These are phyloP conservation scores for Cucumis melo DNA, from an alignment of 306 rosid genomes.

Conservation along the genomic window DNA sequence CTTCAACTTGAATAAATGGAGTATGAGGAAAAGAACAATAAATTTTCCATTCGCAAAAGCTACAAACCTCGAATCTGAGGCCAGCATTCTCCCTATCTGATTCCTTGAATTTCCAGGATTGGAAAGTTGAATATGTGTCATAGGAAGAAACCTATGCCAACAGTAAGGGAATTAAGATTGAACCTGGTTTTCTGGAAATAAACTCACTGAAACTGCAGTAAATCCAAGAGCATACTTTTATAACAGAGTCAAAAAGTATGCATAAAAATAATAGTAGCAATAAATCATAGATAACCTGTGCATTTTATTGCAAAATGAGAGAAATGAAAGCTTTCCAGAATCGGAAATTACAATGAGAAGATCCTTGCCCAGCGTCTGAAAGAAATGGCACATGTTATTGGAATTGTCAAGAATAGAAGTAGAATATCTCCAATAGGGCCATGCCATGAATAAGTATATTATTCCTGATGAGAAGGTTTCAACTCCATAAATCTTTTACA, in stretches of 20 bases:
- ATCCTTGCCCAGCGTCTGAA: conserved; percentile 72
- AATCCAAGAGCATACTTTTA: background rate
- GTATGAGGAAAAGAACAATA: background rate
- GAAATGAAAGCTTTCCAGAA: conserved; percentile 89
- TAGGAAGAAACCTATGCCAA: conserved; percentile 55
- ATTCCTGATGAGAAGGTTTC: background rate
- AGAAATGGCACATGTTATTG: conserved; percentile 1
- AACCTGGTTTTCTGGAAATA: background rate
- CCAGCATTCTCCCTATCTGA: conserved; percentile 77
- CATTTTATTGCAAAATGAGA: conserved; percentile 89
- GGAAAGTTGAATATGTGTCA: conserved; percentile 64
- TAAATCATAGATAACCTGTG: conserved; percentile 43
- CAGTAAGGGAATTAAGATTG: background rate
- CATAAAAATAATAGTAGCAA: background rate
- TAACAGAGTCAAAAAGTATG: background rate
- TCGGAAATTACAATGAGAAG: conserved; percentile 75
- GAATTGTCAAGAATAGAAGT: conserved; percentile 2
- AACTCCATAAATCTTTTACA: background rate
- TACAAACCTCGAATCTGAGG: conserved; percentile 64
- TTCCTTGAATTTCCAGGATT: conserved; percentile 62
- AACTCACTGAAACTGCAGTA: background rate
- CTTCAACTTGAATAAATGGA: background rate
- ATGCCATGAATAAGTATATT: background rate
- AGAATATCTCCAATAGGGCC: background rate
- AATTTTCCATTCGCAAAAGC: conserved; percentile 4